phyloP scores from a whole-genome alignment of 1,139 yeast genomes.

The Ogataea hybrid region DNA sequence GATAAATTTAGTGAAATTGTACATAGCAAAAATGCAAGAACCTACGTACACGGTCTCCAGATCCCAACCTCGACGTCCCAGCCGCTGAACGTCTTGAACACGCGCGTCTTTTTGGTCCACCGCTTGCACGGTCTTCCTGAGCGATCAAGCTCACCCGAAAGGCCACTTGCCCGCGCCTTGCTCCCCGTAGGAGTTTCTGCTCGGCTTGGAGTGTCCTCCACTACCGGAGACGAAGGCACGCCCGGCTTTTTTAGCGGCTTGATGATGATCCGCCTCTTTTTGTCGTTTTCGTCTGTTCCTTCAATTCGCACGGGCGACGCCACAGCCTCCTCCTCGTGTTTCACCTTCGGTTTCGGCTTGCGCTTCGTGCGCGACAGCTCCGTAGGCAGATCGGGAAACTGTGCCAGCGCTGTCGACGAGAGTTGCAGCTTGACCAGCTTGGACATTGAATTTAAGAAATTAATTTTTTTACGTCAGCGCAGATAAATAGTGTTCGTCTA shows the following conservation, averaged over 20 bases:
- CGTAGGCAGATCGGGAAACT: constrained; percentile 22
- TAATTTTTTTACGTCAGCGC: background rate
- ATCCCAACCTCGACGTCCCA: constrained; percentile 17
- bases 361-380: constrained; percentile 9
- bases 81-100: constrained; percentile 24
- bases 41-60: constrained; percentile 7
- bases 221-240: constrained; percentile 19
- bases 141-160: constrained; percentile 23
- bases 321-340: constrained; percentile 8
- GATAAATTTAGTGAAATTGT: background rate
- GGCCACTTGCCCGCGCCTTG: constrained; percentile 8
- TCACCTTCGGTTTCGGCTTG: constrained; percentile 10
- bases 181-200: constrained; percentile 18
- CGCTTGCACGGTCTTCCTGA: constrained; percentile 23
- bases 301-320: constrained; percentile 9
- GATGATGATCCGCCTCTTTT: constrained; percentile 11
- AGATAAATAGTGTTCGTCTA: background rate
- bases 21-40: background rate
- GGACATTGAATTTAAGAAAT: constrained; percentile 8
- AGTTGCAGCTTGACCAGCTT: constrained; percentile 17
- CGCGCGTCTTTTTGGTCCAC: constrained; percentile 18
- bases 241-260: constrained; percentile 9
- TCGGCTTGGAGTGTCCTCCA: constrained; percentile 19
- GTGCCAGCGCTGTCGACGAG: constrained; percentile 14
- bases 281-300: constrained; percentile 8